Evolutionary conservation across 306 rosid species (phyloP).

Genomic region (Lathyrus aphaca): DNA sequence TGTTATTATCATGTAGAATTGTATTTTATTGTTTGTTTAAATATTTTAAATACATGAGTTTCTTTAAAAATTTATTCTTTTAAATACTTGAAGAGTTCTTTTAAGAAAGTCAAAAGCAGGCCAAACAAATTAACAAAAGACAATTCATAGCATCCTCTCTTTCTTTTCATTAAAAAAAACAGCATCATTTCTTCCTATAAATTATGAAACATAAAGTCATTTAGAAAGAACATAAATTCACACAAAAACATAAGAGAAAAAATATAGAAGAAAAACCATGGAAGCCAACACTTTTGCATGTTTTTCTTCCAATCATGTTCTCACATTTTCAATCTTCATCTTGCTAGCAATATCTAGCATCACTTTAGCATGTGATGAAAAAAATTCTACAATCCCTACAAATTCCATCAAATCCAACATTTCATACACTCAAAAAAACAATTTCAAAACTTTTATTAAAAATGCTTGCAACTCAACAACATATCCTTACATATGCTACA

Average conservation of each 20-base stretch:
- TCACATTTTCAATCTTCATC: conserved; percentile 26
- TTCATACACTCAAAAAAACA: not conserved
- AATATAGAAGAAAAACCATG: conserved; percentile 4
- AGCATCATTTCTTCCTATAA: conserved; percentile 32
- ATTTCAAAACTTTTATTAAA: conserved; percentile 32
- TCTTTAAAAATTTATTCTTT: too few relatives aligned
- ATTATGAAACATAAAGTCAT: conserved; percentile 4
- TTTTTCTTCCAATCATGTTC: conserved; percentile 4
- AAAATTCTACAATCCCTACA: not conserved
- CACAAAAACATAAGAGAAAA: not conserved
- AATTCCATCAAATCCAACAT: conserved; percentile 22
- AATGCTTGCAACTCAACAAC: conserved; percentile 53
- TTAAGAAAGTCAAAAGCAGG: conserved; percentile 2
- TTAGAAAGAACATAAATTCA: not conserved
- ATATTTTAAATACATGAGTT: too few relatives aligned
- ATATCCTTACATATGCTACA: conserved; percentile 53
- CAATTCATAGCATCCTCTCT: not conserved
- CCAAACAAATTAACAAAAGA: not conserved
- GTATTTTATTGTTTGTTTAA: too few relatives aligned
- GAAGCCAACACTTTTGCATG: conserved; percentile 16
- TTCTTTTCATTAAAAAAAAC: too few relatives aligned
- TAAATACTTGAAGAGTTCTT: too few relatives aligned
- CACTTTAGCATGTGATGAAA: conserved; percentile 26
- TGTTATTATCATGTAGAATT: too few relatives aligned
- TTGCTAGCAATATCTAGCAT: conserved; percentile 19